A percentile compares a stretch with the other conserved stretches of the same genome.
Conservation (phyloP, 306 rosid species). For the Quercus gilva region DNA sequence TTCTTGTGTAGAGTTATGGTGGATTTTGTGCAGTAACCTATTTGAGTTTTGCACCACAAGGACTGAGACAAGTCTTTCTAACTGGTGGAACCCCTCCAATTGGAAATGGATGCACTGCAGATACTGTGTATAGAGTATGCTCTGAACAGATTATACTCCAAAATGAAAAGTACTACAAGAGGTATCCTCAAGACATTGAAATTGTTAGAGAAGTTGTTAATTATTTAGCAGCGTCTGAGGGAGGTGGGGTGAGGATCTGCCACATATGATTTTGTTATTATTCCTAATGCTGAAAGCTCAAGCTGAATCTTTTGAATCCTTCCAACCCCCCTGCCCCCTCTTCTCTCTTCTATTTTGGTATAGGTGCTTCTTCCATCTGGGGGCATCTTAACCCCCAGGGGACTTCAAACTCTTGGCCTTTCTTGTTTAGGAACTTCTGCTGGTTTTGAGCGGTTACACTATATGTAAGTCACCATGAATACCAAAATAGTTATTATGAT, state of each 20-base stretch:
- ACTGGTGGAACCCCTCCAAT: constrained; percentile 97
- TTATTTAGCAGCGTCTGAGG: constrained; percentile 65
- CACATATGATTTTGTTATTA: constrained; percentile 21
- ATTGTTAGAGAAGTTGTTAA: constrained; percentile 73
- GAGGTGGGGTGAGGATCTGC: constrained; percentile 67
- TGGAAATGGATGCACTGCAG: constrained; percentile 76
- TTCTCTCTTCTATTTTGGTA: constrained; percentile 22
- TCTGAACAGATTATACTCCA: constrained; percentile 61
- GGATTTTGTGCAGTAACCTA: constrained; percentile 94
- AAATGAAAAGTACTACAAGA: constrained; percentile 87
- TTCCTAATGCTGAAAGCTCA: constrained; percentile 24
- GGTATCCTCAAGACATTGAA: constrained; percentile 86
- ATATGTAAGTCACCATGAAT: constrained; percentile 51
- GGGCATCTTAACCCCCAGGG: constrained; percentile 80
- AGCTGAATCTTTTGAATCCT: constrained; percentile 14
- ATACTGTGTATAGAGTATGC: constrained; percentile 69
- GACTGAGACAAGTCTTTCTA: constrained; percentile 75
- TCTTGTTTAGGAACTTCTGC: constrained; percentile 69
- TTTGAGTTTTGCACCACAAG: constrained; percentile 91
- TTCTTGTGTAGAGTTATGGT: constrained; percentile 71
- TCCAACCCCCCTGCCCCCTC: neutral
- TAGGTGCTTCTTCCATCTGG: constrained; percentile 94
- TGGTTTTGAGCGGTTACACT: constrained; percentile 94
- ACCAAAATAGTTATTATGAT: neutral
- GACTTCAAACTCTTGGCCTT: constrained; percentile 86